These are phyloP conservation scores for Kluyveromyces siamensis DNA, from an alignment of 805 yeast species.

Conservation along the genomic window DNA sequence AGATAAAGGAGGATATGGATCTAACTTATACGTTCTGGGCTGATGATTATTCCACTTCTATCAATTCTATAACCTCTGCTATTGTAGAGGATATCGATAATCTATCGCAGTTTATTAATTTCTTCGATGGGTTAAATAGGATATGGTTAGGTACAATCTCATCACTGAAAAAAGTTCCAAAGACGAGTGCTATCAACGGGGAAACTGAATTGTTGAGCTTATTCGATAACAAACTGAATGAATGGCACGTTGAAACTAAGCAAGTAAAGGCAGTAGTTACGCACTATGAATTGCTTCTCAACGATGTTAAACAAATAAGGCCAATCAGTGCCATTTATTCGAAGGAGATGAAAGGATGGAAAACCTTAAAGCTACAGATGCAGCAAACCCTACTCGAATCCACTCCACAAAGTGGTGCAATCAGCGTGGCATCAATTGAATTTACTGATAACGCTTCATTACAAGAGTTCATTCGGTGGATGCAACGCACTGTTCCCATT, in stretches of 20 bases:
- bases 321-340: conserved; percentile 5
- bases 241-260: conserved; percentile 1
- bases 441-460: not conserved
- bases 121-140: conserved; percentile 12
- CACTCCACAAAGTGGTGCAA: not conserved
- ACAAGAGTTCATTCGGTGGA: not conserved
- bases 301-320: conserved; percentile 5
- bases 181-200: not conserved
- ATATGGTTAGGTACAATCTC: conserved; percentile 12
- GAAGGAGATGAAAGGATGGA: conserved; percentile 7
- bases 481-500: conserved; percentile 8
- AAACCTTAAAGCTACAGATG: conserved; percentile 6
- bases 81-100: conserved; percentile 15
- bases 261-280: conserved; percentile 4
- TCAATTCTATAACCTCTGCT: conserved; percentile 12
- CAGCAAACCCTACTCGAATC: not conserved
- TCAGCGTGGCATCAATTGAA: not conserved
- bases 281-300: conserved; percentile 3
- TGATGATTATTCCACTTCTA: conserved; percentile 25
- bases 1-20: not conserved
- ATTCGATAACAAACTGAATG: not conserved
- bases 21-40: conserved; percentile 21
- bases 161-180: not conserved
- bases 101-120: conserved; percentile 9
- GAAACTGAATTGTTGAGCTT: not conserved